Evolutionary conservation across 768 basidiomycete genomes (phyloP).

Genomic region (Amanita pseudoporphyria): DNA sequence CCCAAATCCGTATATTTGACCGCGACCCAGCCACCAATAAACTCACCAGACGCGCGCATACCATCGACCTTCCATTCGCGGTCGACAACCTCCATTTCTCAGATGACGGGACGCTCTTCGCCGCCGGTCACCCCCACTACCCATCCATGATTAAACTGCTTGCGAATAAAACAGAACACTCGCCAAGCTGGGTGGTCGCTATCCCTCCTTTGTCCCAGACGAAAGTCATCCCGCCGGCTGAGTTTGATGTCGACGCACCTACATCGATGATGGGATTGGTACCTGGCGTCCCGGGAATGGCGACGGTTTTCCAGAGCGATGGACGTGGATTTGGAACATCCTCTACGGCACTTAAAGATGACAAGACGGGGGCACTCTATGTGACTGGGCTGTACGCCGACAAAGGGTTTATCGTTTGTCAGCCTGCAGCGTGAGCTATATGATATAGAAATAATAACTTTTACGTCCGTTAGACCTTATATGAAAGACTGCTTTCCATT

Average conservation of each 20-base stretch:
- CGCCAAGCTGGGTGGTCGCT: constrained; percentile 53
- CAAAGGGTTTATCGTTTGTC: constrained; percentile 44
- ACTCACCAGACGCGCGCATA: constrained; percentile 26
- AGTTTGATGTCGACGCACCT: constrained; percentile 37
- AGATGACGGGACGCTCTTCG: constrained; percentile 35
- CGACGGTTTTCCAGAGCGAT: constrained; percentile 67
- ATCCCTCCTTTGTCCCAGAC: constrained; percentile 22
- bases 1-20: constrained; percentile 40
- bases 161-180: constrained; percentile 28
- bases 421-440: constrained; percentile 5
- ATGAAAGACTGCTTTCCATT: no score
- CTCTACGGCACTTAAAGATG: constrained; percentile 43
- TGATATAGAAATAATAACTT: no score
- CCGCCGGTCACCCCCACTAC: constrained; percentile 63
- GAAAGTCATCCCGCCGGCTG: constrained; percentile 5
- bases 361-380: constrained; percentile 37
- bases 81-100: constrained; percentile 55
- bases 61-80: constrained; percentile 44
- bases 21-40: constrained; percentile 35
- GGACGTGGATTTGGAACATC: constrained; percentile 52
- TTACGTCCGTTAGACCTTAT: no score
- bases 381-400: constrained; percentile 50
- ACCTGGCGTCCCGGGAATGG: constrained; percentile 25
- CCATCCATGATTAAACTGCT: constrained; percentile 37
- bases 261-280: constrained; percentile 35